Evolutionary conservation across 2,329 filamentous ascomycete genomes (phyloP).

Genomic region (Penicillium carneum): DNA sequence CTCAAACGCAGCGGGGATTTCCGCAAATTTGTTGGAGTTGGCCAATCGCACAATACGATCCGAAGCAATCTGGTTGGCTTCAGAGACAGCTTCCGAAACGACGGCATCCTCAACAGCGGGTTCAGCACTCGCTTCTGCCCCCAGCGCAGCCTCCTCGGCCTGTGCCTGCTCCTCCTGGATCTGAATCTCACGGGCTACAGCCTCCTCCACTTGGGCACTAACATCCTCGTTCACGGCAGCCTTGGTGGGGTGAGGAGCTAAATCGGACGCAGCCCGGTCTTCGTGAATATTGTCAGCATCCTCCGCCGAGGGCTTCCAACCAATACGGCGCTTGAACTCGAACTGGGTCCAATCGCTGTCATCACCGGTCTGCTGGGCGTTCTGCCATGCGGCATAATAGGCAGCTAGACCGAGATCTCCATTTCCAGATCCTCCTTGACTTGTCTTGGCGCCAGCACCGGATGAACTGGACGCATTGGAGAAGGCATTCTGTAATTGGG

Average conservation of each 20-base stretch:
- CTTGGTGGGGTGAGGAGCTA: constrained; percentile 68
- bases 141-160: constrained; percentile 49
- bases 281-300: constrained; percentile 48
- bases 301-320: constrained; percentile 73
- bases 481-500: constrained; percentile 75
- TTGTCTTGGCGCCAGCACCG: constrained; percentile 61
- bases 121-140: constrained; percentile 40
- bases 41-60: constrained; percentile 79
- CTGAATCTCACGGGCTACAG: constrained; percentile 79
- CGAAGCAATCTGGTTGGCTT: constrained; percentile 73
- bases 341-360: constrained; percentile 91
- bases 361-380: constrained; percentile 71
- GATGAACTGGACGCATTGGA: constrained; percentile 69
- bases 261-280: constrained; percentile 41
- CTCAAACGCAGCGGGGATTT: constrained; percentile 91
- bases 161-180: constrained; percentile 61
- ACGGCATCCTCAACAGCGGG: constrained; percentile 48
- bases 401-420: constrained; percentile 77
- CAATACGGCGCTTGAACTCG: constrained; percentile 84
- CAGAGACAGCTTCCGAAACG: constrained; percentile 54
- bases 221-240: constrained; percentile 57
- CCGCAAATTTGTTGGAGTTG: constrained; percentile 74
- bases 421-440: constrained; percentile 63
- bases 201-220: constrained; percentile 83
- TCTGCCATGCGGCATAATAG: constrained; percentile 90